phyloP scores from a whole-genome alignment of 495 filamentous ascomycete genomes.

The Ramalina peruviana region DNA sequence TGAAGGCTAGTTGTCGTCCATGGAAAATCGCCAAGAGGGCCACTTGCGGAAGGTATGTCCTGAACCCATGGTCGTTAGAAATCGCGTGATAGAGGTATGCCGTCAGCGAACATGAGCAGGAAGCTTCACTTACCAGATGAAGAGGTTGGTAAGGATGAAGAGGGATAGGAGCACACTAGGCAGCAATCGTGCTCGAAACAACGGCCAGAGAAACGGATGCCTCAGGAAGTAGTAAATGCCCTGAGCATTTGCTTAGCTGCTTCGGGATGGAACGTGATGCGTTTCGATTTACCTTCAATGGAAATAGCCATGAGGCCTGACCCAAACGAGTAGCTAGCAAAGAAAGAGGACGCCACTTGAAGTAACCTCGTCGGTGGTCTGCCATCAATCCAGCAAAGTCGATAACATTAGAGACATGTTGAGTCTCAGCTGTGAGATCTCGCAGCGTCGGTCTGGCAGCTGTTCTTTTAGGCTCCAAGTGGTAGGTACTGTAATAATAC shows the following conservation, averaged over 20 bases:
- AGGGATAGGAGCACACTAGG: constrained; percentile 43
- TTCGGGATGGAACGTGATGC: not conserved
- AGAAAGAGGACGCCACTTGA: too few species aligned
- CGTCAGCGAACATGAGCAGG: constrained; percentile 23
- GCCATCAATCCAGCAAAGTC: too few species aligned
- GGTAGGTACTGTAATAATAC: too few species aligned
- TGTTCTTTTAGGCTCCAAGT: too few species aligned
- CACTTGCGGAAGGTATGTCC: constrained; percentile 37
- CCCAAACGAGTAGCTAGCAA: not conserved
- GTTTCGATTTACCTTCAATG: constrained; percentile 31
- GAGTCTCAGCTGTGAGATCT: too few species aligned
- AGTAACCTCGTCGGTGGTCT: too few species aligned
- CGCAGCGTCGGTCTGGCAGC: too few species aligned
- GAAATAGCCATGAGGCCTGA: constrained; percentile 41
- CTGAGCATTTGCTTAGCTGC: constrained; percentile 19
- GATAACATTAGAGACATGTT: too few species aligned
- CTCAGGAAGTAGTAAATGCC: constrained; percentile 46
- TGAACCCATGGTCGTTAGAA: too few species aligned
- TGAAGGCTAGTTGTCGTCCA: constrained; percentile 37
- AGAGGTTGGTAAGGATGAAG: constrained; percentile 47
- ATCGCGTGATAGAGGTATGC: not conserved
- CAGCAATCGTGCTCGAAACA: constrained; percentile 43
- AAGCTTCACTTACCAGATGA: constrained; percentile 29
- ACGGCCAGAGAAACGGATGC: constrained; percentile 49
- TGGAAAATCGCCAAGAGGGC: constrained; percentile 53